Evolutionary conservation across 345 rosid genomes (phyloP), one percentile per base, ranked within the genome.

Genomic region (Pseudoturritis turrita): DNA sequence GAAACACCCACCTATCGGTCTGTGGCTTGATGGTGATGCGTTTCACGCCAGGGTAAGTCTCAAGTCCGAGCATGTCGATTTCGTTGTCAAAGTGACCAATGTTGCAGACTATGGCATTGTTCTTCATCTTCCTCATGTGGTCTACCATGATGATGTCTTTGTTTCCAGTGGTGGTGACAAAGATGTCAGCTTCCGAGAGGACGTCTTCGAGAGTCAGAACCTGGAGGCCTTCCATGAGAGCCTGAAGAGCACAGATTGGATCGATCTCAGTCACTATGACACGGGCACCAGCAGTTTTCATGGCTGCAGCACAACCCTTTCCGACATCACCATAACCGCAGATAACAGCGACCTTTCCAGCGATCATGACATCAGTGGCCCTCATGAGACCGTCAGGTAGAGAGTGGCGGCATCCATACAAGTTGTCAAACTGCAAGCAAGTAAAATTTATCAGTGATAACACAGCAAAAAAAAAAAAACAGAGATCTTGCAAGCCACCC

Each of bases 311-410:
- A 72, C 89, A 88, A 65, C 94, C 94, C 75, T 88, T 88, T 57
- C 91, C 94, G 0, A 84, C 91, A 70, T 88, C 91, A 77, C 91
- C 94, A 60, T 88, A 86, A 55, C 94, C 91, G 29, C 84, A 80
- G 62, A 88, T 87, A 29, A 88, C 88, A 11, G 83, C 88, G 7
- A 83, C 82, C 78, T 87, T 87, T 35, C 89, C 89, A 5, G 87
- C 89, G 63, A 87, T 85, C 89, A 83, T 81, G 41, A 87, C 86
- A 80, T 84, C 88, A 14, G 88, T 83, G 3, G 91, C 88, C 40
- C 88, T 84, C 87, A 84, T 87, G 65, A 83, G 66, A 53, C 90
- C 90, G 17, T 86, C 90, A 8, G 87, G 88, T 2, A 84, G 85
- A 14, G 88, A 86, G 79, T 86, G 88, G 6, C 90, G 85, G 62